A percentile compares a stretch with the other conserved stretches of the same genome.
Evolutionary conservation across 768 basidiomycete species (phyloP).

Genomic region (Trametes cubensis): DNA sequence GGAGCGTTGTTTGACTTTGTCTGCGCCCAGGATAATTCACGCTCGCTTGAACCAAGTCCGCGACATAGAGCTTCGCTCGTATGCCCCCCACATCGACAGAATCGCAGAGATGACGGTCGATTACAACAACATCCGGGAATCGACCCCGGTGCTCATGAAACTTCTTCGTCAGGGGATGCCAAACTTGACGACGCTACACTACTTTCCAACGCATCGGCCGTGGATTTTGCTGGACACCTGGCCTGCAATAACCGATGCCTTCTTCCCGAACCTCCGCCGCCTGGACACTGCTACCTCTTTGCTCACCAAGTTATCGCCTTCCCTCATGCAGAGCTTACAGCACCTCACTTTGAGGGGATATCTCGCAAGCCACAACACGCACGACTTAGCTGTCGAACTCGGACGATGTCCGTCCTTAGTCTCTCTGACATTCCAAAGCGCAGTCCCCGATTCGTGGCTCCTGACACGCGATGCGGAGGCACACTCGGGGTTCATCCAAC

Average conservation of each 20-base stretch:
- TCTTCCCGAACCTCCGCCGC: not conserved
- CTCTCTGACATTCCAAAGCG: not conserved
- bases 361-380: no score
- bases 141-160: no score
- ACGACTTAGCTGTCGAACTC: not conserved
- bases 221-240: not conserved
- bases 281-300: not conserved
- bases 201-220: not conserved
- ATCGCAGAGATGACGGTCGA: not conserved
- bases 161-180: not conserved
- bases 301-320: not conserved
- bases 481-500: not conserved
- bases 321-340: not conserved
- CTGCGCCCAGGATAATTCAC: not conserved
- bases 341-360: not conserved
- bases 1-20: not conserved
- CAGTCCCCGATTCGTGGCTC: not conserved
- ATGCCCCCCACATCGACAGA: not conserved
- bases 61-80: not conserved
- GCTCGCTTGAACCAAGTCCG: not conserved
- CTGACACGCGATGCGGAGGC: not conserved
- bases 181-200: not conserved
- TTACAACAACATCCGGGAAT: not conserved
- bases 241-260: not conserved
- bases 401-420: not conserved